Conservation (phyloP, 441 rosid species). For the Cnidoscolus chayamansa region DNA sequence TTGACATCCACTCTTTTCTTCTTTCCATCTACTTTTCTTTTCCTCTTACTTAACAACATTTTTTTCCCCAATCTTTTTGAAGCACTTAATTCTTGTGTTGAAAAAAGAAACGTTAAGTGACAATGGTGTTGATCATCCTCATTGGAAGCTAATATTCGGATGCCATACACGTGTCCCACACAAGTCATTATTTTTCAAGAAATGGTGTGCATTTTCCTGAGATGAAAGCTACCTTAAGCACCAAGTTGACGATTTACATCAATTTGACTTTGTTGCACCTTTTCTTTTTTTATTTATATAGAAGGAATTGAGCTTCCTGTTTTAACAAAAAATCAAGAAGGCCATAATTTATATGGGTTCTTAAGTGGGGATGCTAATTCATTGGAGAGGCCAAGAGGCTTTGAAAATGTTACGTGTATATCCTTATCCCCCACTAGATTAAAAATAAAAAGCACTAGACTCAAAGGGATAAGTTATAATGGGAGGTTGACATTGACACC, state of each 20-base stretch:
- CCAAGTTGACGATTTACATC: not conserved
- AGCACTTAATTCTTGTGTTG: slow-evolving; percentile 16
- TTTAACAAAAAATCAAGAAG: not conserved
- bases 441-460: no score
- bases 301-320: not conserved
- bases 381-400: not conserved
- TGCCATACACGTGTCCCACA: slow-evolving; percentile 27
- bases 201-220: slow-evolving; percentile 8
- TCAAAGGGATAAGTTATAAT: slow-evolving; percentile 24
- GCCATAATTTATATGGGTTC: not conserved
- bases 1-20: slow-evolving; percentile 12
- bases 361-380: not conserved
- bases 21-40: not conserved
- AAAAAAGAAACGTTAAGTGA: not conserved
- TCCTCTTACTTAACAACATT: not conserved
- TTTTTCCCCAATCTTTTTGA: slow-evolving; percentile 9
- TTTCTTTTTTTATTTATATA: not conserved
- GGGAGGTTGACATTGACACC: slow-evolving; percentile 30
- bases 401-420: not conserved
- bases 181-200: not conserved
- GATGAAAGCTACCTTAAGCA: slow-evolving; percentile 9
- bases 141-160: slow-evolving; percentile 10
- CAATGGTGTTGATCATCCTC: slow-evolving; percentile 6
- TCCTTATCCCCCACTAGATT: not conserved
- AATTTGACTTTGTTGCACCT: not conserved